phyloP scores from a whole-genome alignment of 129 eudicot species.

The Solidago caesia region DNA sequence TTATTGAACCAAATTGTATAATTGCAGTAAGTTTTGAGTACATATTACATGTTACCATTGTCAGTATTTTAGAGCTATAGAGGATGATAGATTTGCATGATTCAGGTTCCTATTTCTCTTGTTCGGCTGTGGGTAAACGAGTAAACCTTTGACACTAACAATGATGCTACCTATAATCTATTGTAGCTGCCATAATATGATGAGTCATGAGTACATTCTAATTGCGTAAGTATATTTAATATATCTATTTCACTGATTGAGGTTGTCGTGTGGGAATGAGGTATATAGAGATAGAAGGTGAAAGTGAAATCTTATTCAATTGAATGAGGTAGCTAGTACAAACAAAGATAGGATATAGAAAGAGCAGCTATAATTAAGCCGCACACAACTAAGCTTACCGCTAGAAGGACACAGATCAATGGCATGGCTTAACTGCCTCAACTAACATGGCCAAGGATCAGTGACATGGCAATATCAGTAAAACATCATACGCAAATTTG shows the following conservation, averaged over 20 bases:
- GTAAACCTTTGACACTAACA: slow-evolving; percentile 8
- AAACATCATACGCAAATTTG: not conserved
- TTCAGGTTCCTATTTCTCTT: slow-evolving; percentile 4
- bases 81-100: slow-evolving; percentile 4
- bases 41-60: not conserved
- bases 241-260: slow-evolving; percentile 7
- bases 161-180: not conserved
- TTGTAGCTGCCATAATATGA: not conserved
- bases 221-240: not conserved
- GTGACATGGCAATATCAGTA: too few relatives aligned
- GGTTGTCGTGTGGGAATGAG: not conserved
- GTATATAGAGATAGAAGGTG: too few relatives aligned
- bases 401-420: too few relatives aligned
- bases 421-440: too few relatives aligned
- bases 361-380: too few relatives aligned
- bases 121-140: not conserved
- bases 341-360: too few relatives aligned
- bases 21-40: slow-evolving; percentile 15
- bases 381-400: too few relatives aligned
- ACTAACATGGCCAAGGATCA: too few relatives aligned
- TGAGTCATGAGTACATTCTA: too few relatives aligned
- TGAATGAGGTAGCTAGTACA: too few relatives aligned
- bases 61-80: not conserved
- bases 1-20: not conserved
- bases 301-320: too few relatives aligned